Percentiles rank a stretch among this genome's conserved stretches.
phyloP scores from a whole-genome alignment of 306 rosid species.

The Morella rubra region DNA sequence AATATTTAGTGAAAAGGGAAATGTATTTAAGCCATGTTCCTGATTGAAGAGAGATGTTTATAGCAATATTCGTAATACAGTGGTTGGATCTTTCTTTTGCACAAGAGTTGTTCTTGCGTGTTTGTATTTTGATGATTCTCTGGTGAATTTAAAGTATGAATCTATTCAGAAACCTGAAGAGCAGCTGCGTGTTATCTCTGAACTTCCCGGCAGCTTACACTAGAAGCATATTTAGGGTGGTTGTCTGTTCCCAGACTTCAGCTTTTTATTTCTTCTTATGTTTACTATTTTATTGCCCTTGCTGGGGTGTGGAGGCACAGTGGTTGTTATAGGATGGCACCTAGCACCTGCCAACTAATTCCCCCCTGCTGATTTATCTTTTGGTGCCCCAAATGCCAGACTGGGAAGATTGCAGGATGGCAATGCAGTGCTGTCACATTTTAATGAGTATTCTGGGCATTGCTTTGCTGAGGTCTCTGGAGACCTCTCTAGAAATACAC shows the following conservation, averaged over 20 bases:
- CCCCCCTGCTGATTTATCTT: not conserved
- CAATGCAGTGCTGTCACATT: conserved; percentile 86
- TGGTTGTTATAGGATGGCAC: not conserved
- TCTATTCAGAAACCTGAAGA: not conserved
- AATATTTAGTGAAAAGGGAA: too few relatives aligned
- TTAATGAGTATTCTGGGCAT: conserved; percentile 78
- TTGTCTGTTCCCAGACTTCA: not conserved
- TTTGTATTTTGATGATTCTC: too few relatives aligned
- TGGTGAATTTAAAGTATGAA: not conserved
- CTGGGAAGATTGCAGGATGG: conserved; percentile 96
- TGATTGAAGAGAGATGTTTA: too few relatives aligned
- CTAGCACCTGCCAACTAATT: not conserved
- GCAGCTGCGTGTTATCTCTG: not conserved
- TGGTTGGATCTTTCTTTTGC: too few relatives aligned
- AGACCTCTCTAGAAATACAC: conserved; percentile 63
- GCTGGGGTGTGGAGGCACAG: too few relatives aligned
- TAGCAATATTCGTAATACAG: too few relatives aligned
- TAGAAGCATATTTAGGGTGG: conserved; percentile 1
- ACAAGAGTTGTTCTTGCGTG: too few relatives aligned
- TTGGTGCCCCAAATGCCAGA: conserved; percentile 37
- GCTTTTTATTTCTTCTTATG: not conserved
- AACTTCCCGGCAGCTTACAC: not conserved
- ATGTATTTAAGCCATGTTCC: too few relatives aligned
- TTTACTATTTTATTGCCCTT: not conserved
- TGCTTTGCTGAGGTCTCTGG: conserved; percentile 72